Percentiles rank a stretch among this genome's conserved stretches.
Evolutionary conservation across 2,329 filamentous ascomycete genomes (phyloP).

Genomic region (Trichophyton equinum): DNA sequence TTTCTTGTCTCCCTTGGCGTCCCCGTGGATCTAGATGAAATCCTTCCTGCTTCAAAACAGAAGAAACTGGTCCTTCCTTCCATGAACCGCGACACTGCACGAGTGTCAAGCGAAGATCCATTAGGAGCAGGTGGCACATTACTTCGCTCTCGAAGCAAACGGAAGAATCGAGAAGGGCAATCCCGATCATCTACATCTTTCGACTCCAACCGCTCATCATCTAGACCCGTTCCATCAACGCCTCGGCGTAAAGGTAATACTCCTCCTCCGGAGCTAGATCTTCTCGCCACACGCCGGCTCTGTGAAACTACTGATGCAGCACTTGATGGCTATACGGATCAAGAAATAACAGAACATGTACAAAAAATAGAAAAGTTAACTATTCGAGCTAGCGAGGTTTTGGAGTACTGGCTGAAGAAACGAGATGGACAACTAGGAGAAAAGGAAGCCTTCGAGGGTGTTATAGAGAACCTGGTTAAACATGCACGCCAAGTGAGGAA

Average conservation of each 20-base stretch:
- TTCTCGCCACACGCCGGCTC: constrained; percentile 63
- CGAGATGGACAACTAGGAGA: constrained; percentile 81
- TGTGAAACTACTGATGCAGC: constrained; percentile 79
- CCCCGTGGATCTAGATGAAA: constrained; percentile 92
- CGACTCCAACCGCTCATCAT: constrained; percentile 21
- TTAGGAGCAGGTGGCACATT: constrained; percentile 22
- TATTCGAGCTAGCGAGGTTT: constrained; percentile 57
- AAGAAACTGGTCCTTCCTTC: constrained; percentile 94
- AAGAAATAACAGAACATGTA: constrained; percentile 63
- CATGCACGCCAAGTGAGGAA: constrained; percentile 78
- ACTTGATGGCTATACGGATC: constrained; percentile 62
- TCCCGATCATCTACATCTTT: constrained; percentile 17
- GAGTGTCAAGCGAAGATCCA: constrained; percentile 35
- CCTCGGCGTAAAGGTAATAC: constrained; percentile 40
- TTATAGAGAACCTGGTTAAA: constrained; percentile 92
- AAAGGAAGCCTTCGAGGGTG: constrained; percentile 85
- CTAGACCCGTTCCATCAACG: constrained; percentile 15
- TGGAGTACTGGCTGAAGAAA: constrained; percentile 79
- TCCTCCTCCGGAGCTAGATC: constrained; percentile 62
- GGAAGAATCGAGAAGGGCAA: constrained; percentile 10
- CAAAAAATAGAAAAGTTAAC: constrained; percentile 56
- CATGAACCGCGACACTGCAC: constrained; percentile 46
- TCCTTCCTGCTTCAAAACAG: constrained; percentile 90
- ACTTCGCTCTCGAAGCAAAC: constrained; percentile 15
- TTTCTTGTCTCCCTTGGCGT: constrained; percentile 94